These are phyloP conservation scores for Globisporangium apiculatum DNA, from an alignment of 352 stramenopile species.

Conservation along the genomic window DNA sequence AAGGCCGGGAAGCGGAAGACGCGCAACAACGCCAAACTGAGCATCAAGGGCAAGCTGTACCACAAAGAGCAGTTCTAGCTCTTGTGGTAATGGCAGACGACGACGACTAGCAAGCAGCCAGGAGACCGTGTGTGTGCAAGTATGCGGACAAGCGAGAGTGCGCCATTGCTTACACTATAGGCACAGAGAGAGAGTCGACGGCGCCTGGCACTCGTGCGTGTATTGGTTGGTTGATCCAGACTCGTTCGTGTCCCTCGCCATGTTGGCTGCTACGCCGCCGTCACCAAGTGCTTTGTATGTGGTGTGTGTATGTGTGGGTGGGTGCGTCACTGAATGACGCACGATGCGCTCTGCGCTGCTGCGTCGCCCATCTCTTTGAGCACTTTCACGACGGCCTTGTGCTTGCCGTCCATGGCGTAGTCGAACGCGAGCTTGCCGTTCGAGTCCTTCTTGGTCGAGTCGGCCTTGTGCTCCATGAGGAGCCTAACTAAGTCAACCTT, in stretches of 20 bases:
- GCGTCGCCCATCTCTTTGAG: conserved; percentile 91
- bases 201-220: conserved; percentile 11
- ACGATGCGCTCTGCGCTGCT: conserved; percentile 76
- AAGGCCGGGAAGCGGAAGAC: conserved; percentile 56
- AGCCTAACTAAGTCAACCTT: conserved; percentile 90
- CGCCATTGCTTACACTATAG: no score
- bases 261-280: conserved; percentile 1
- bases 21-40: conserved; percentile 79
- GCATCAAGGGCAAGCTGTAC: conserved; percentile 77
- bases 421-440: conserved; percentile 91
- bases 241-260: not conserved
- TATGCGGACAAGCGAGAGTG: not conserved
- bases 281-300: no score
- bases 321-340: conserved; percentile 65
- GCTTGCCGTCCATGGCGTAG: conserved; percentile 89
- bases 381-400: conserved; percentile 89
- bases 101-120: not conserved
- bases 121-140: not conserved
- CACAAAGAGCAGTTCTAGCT: conserved; percentile 77
- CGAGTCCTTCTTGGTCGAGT: conserved; percentile 84
- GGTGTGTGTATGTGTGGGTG: not conserved
- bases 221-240: conserved; percentile 27
- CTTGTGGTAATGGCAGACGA: no score
- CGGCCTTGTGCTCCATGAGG: conserved; percentile 87
- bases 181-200: not conserved